A percentile compares a stretch with the other conserved stretches of the same genome.
Evolutionary conservation across 2,329 filamentous ascomycete genomes (phyloP).

Genomic region (Hymenoscyphus fraxineus): DNA sequence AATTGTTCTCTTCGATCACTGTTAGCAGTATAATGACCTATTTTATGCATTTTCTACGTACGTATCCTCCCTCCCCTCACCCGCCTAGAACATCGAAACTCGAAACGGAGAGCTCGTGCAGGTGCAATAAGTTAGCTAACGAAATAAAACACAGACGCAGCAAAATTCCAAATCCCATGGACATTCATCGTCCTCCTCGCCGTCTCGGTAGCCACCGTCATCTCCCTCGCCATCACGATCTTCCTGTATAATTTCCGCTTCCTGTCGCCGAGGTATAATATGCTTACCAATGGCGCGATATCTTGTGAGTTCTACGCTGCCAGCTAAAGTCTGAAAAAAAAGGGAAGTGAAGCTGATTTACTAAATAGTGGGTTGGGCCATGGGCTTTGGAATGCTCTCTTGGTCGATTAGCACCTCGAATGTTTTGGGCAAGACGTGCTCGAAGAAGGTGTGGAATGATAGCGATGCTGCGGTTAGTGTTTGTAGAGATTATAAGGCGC

Average conservation of each 20-base stretch:
- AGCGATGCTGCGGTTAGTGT: conserved; percentile 22
- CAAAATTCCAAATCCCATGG: conserved; percentile 28
- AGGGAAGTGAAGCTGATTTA: no score
- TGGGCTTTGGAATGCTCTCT: conserved; percentile 29
- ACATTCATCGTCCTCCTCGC: conserved; percentile 30
- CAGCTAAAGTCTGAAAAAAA: no score
- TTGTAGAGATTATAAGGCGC: conserved; percentile 31
- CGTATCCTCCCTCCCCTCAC: conserved; percentile 6
- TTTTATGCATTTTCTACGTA: conserved; percentile 32
- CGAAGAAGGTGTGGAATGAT: conserved; percentile 23
- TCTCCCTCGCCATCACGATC: conserved; percentile 27
- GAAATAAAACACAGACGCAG: conserved; percentile 7
- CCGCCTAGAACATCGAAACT: no score
- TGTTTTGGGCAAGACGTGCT: conserved; percentile 28
- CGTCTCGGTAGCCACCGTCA: conserved; percentile 27
- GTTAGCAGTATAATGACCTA: conserved; percentile 31
- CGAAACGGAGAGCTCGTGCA: not conserved
- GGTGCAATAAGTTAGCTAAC: conserved; percentile 1
- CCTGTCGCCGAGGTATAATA: conserved; percentile 30
- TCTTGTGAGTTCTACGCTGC: conserved; percentile 4
- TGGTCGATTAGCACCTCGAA: conserved; percentile 26
- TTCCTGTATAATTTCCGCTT: conserved; percentile 32
- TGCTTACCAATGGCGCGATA: conserved; percentile 25
- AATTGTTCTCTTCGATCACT: conserved; percentile 25
- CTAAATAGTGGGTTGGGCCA: conserved; percentile 21